phyloP scores from a whole-genome alignment of 345 rosid genomes.

The Hibiscus syriacus region DNA sequence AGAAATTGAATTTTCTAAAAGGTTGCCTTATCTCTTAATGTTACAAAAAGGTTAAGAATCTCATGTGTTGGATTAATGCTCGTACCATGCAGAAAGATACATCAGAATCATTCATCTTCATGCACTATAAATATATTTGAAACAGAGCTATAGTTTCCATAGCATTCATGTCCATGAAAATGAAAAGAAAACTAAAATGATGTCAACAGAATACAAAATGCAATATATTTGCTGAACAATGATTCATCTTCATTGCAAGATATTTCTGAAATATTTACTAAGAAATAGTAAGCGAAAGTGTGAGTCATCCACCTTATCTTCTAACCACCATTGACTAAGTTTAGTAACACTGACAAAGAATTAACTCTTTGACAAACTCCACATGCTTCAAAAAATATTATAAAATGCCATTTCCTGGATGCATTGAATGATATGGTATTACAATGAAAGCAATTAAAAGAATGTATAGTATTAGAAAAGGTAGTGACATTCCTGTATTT shows the following conservation, averaged over 20 bases:
- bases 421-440: not conserved
- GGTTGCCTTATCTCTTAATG: not conserved
- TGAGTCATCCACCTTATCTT: too few relatives aligned
- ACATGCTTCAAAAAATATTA: conserved; percentile 1
- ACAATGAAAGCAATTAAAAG: too few relatives aligned
- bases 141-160: not conserved
- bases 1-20: not conserved
- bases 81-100: not conserved
- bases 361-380: not conserved
- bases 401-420: not conserved
- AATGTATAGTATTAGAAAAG: too few relatives aligned
- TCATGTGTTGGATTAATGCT: not conserved
- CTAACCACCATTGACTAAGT: too few relatives aligned
- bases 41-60: not conserved
- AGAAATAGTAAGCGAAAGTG: not conserved
- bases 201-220: not conserved
- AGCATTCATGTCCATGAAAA: conserved; percentile 1
- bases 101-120: not conserved
- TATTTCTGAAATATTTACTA: not conserved
- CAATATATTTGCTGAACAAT: not conserved
- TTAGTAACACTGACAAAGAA: not conserved
- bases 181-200: not conserved
- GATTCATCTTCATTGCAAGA: not conserved
- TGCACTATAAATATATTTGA: not conserved
- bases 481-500: too few relatives aligned